A percentile compares a stretch with the other conserved stretches of the same genome.
These are phyloP conservation scores for Saksenaea vasiformis DNA, from an alignment of 371 early-diverging fungal species.

Conservation along the genomic window DNA sequence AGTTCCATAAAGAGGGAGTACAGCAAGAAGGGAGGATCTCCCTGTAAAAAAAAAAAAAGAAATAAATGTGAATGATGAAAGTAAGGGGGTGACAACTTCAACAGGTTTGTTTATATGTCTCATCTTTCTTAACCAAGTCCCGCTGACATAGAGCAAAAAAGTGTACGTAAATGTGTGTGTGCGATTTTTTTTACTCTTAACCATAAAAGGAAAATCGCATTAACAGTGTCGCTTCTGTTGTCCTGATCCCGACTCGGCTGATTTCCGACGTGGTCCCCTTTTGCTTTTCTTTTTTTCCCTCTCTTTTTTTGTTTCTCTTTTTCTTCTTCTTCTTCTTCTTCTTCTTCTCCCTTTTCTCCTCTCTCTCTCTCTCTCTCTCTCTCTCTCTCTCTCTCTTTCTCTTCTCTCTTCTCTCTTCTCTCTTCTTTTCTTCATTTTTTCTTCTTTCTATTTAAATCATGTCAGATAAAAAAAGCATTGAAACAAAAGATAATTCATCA, in stretches of 20 bases:
- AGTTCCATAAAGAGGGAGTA: neutral
- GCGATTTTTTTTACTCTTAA: neutral
- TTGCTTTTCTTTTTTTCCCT: constrained; percentile 13
- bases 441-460: neutral
- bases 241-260: constrained; percentile 5
- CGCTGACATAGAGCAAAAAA: too few species aligned
- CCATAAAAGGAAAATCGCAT: constrained; percentile 1
- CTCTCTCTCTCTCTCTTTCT: neutral
- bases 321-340: neutral
- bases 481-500: neutral
- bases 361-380: neutral
- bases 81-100: too few species aligned
- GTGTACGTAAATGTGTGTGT: neutral
- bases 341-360: neutral
- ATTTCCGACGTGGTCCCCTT: constrained; percentile 8
- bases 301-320: constrained; percentile 7
- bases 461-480: neutral
- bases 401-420: neutral
- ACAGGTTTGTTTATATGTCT: too few species aligned
- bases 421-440: neutral
- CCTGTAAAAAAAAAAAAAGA: neutral
- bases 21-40: too few species aligned
- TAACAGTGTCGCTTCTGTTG: neutral
- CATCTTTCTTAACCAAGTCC: too few species aligned
- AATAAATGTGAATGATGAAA: neutral